Conservation (phyloP, 1,284 basidiomycete species). For the Xerocomus amazonicus region DNA sequence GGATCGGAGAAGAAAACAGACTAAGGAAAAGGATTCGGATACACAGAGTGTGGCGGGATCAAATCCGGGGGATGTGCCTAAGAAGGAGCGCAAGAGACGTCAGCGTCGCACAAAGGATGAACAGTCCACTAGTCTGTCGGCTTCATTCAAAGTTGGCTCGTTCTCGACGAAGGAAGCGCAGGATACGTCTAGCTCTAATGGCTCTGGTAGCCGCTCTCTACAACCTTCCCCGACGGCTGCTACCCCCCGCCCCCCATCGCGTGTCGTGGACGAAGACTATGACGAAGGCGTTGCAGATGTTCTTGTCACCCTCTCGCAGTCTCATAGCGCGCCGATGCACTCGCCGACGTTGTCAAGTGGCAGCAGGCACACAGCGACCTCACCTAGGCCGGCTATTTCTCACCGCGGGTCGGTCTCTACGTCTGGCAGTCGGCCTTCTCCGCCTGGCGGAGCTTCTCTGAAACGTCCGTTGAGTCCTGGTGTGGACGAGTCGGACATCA, state of each 20-base stretch:
- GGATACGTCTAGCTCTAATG: conserved; percentile 58
- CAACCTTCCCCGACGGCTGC: conserved; percentile 67
- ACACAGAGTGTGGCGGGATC: conserved; percentile 32
- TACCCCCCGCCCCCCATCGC: conserved; percentile 53
- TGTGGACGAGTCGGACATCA: conserved; percentile 55
- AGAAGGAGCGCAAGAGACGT: conserved; percentile 43
- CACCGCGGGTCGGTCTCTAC: conserved; percentile 58
- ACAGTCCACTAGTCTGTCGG: conserved; percentile 26
- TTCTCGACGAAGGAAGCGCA: conserved; percentile 47
- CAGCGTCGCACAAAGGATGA: conserved; percentile 38
- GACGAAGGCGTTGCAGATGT: conserved; percentile 75
- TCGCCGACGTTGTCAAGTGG: conserved; percentile 53
- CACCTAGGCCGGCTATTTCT: conserved; percentile 43
- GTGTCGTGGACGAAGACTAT: conserved; percentile 78
- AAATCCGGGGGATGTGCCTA: conserved; percentile 31
- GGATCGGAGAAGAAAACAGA: conserved; percentile 28
- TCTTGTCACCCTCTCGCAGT: conserved; percentile 55
- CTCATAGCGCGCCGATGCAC: conserved; percentile 34
- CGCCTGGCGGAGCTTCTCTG: conserved; percentile 39
- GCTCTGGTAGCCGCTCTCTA: conserved; percentile 55
- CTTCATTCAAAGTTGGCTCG: conserved; percentile 37
- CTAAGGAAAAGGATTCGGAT: conserved; percentile 42
- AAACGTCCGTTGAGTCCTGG: conserved; percentile 68
- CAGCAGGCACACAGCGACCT: conserved; percentile 47
- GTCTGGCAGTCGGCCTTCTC: conserved; percentile 50